Percentiles rank a stretch among this genome's conserved stretches.
Evolutionary conservation across 2,329 filamentous ascomycete species (phyloP).

Genomic region (Monilinia polystroma): DNA sequence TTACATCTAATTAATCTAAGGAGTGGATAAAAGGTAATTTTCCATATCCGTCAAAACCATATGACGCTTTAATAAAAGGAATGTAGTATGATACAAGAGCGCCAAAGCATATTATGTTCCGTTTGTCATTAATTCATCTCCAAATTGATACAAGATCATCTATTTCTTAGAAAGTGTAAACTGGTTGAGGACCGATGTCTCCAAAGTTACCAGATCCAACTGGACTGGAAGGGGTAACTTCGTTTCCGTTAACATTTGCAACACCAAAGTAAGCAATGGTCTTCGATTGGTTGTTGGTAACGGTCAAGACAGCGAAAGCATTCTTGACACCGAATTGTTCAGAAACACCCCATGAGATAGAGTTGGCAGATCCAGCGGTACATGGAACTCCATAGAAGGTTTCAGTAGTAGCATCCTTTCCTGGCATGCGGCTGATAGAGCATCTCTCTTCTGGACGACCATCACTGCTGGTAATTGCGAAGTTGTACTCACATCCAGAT

Average conservation of each 20-base stretch:
- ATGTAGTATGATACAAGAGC: background rate
- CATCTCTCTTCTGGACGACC: constrained; percentile 1
- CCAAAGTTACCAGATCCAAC: constrained; percentile 1
- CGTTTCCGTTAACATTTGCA: background rate
- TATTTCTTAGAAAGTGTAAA: constrained; percentile 5
- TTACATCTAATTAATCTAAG: no score
- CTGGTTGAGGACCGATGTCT: constrained; percentile 5
- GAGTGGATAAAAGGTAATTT: no score
- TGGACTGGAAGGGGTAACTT: background rate
- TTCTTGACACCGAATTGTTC: constrained; percentile 4
- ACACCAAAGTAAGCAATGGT: constrained; percentile 8
- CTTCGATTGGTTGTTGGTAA: constrained; percentile 4
- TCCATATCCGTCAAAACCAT: no score
- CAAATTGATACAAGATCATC: background rate
- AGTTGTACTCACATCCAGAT: constrained; percentile 17
- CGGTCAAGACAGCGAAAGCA: constrained; percentile 6
- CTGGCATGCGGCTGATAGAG: constrained; percentile 3
- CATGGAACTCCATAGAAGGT: constrained; percentile 6
- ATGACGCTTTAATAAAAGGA: background rate
- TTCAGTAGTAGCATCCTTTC: constrained; percentile 7
- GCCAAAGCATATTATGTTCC: background rate
- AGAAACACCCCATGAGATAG: constrained; percentile 8
- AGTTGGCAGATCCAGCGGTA: background rate
- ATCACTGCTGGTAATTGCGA: background rate
- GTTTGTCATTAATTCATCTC: background rate